Evolutionary conservation across 2,329 filamentous ascomycete species (phyloP), one percentile per base, ranked within the genome.

Genomic region (Fusarium chaquense): DNA sequence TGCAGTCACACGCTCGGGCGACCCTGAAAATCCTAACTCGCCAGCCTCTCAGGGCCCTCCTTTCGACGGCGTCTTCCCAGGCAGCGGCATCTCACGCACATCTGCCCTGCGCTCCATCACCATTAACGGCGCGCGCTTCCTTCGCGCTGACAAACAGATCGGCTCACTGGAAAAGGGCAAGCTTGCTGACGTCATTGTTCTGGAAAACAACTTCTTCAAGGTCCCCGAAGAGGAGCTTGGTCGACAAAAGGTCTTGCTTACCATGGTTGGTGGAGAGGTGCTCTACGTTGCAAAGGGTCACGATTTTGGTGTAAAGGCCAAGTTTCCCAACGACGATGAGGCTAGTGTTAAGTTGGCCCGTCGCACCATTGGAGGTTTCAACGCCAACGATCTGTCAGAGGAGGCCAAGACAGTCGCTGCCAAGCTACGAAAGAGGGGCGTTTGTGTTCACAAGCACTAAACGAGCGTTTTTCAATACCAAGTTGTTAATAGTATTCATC

Each of bases 151-250:
- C 28, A 57, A 69, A 41, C 35, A 71, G 33, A 73, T 76, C 7
- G 74, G 74, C 4, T 75, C 74, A 3, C 58, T 76, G 0, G 74
- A 76, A 24, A 57, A 58, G 2, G 74, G 74, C n/a, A 76, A 76
- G 46, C 59, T 76, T 0, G 74, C 74, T 0, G 75, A 76, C 18
- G 33, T 76, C 15, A 73, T 76, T 3, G 36, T 76, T 11, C 58
- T 76, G 6, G 54, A 76, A 28, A 64, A 65, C 18, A 72, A 75
- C 52, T 76, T 75, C 62, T 73, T 76, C 44, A 56, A 72, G 43
- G 70, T 76, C 2, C 67, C 74, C 0, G 65, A 70, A 7, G 73
- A 67, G 9, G 69, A 73, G 49, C 53, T 76, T 4, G 74, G 70
- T 2, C 73, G 73, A 1, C 67, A 75, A 52, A 69, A 64, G 22